Conservation (phyloP, 345 rosid genomes). For the Eucalyptus decipiens region DNA sequence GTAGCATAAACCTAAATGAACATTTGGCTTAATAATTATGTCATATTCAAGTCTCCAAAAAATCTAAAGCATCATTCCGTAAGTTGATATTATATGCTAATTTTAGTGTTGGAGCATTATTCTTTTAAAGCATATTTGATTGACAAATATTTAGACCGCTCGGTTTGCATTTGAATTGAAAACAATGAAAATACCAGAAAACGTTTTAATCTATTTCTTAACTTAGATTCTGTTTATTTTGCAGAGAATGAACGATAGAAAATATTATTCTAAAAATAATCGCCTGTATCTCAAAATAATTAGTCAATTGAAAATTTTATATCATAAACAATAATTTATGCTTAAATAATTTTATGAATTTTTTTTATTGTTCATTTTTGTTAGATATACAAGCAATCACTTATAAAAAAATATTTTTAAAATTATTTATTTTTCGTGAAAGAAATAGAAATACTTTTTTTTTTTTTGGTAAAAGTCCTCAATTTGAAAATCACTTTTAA, state of each 20-base stretch:
- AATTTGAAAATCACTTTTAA: not conserved
- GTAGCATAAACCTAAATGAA: not conserved
- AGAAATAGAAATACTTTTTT: rapidly evolving
- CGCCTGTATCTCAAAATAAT: not conserved
- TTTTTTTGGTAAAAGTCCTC: too few species aligned
- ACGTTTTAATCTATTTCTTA: not conserved
- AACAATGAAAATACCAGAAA: not conserved
- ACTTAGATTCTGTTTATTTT: not conserved
- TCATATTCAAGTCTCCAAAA: not conserved
- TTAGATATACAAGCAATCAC: too few species aligned
- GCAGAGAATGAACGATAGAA: not conserved
- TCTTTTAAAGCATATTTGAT: not conserved
- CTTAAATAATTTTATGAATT: not conserved
- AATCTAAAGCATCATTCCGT: not conserved
- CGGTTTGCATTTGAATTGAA: not conserved
- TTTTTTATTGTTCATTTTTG: not conserved
- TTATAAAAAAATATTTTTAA: too few species aligned
- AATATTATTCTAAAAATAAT: too few species aligned
- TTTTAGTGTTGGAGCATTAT: not conserved
- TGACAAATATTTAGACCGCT: not conserved
- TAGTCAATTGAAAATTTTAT: too few species aligned
- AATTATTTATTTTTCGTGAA: too few species aligned
- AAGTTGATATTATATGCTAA: not conserved
- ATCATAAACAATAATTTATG: not conserved
- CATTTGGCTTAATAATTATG: not conserved